These are phyloP conservation scores for Heterobasidion occidentale DNA, from an alignment of 1,284 basidiomycete genomes.

Conservation along the genomic window DNA sequence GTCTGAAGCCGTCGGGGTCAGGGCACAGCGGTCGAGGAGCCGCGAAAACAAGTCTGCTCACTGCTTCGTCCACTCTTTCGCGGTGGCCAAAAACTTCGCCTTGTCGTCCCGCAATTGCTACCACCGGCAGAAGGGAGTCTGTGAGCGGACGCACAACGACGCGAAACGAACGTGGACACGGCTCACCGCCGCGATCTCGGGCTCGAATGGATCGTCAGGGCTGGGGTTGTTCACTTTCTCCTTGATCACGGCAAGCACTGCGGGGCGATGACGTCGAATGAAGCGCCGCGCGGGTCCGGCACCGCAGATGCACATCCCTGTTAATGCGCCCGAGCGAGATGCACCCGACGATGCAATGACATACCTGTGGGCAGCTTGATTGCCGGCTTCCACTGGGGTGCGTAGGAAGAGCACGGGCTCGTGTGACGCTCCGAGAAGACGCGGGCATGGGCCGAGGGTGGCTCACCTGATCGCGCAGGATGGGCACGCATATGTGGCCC, in stretches of 20 bases:
- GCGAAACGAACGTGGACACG: slow-evolving; percentile 3
- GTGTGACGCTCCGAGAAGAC: not conserved
- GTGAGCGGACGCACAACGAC: not conserved
- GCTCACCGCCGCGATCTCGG: slow-evolving; percentile 70
- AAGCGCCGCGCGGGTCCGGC: too few relatives aligned
- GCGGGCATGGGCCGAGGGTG: too few relatives aligned
- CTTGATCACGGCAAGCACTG: slow-evolving; percentile 74
- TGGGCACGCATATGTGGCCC: slow-evolving; percentile 74
- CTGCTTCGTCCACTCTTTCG: slow-evolving; percentile 81
- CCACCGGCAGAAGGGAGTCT: not conserved
- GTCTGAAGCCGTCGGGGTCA: not conserved
- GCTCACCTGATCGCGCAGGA: slow-evolving; percentile 76
- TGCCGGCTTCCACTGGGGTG: slow-evolving; percentile 82
- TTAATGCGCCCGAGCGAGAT: not conserved
- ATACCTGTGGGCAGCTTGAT: slow-evolving; percentile 69
- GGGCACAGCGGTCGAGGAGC: not conserved
- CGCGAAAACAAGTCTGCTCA: slow-evolving; percentile 18
- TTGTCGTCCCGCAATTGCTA: slow-evolving; percentile 71
- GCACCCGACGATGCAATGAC: slow-evolving; percentile 1
- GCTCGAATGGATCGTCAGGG: slow-evolving; percentile 85
- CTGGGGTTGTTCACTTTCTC: slow-evolving; percentile 87
- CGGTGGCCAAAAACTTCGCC: slow-evolving; percentile 58
- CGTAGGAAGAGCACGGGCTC: not conserved
- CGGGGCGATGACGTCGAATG: too few relatives aligned
- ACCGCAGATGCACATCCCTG: not conserved